Conservation (phyloP, 2,329 filamentous ascomycete species). For the Hirsutella minnesotensis region DNA sequence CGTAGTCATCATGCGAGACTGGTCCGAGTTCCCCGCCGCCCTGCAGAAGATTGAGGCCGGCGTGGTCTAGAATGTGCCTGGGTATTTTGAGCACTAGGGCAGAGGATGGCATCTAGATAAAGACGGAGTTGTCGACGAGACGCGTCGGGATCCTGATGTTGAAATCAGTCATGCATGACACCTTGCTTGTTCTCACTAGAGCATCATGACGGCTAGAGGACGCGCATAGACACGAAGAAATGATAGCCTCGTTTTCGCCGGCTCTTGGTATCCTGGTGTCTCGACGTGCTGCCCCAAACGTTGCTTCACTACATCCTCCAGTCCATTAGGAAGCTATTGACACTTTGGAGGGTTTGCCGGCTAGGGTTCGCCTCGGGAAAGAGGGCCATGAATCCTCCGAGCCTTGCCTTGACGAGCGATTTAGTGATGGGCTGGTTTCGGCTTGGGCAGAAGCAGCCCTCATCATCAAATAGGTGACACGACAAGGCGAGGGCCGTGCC, state of each 20-base stretch:
- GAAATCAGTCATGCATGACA: neutral
- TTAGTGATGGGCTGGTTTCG: conserved; percentile 47
- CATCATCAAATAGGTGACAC: conserved; percentile 59
- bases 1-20: conserved; percentile 48
- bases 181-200: neutral
- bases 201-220: neutral
- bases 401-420: conserved; percentile 58
- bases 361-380: conserved; percentile 75
- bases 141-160: neutral
- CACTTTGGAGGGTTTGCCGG: conserved; percentile 74
- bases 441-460: conserved; percentile 33
- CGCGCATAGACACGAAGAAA: conserved; percentile 11
- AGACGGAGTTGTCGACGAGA: neutral
- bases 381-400: conserved; percentile 73
- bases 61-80: conserved; percentile 11
- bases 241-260: conserved; percentile 6
- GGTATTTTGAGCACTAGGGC: no score
- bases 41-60: conserved; percentile 35
- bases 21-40: conserved; percentile 40
- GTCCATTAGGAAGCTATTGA: conserved; percentile 81
- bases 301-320: conserved; percentile 16
- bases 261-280: neutral
- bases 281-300: neutral
- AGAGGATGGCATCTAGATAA: neutral
- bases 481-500: conserved; percentile 65